Evolutionary conservation across 371 early-diverging fungal species (phyloP), one percentile per base, ranked within the genome.

Genomic region (Syncephalastrum contaminatum): DNA sequence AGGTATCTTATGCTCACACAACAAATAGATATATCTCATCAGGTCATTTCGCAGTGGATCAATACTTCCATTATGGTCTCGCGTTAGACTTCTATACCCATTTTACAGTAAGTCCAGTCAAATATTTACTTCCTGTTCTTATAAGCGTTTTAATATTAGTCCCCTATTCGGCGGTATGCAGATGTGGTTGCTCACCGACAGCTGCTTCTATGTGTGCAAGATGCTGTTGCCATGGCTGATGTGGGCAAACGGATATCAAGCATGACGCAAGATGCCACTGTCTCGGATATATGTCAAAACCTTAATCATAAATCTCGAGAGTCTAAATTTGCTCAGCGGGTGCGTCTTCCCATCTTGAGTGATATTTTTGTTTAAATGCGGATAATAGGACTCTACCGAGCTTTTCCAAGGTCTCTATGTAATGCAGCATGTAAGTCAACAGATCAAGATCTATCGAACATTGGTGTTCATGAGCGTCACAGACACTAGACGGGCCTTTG

Each of bases 111-210:
- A 64, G 66, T 20, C n/a, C 22, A 30, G 13, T 20, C 16, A 30
- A 30, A 27, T 16, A 15, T 3, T 40, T 10, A 19, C 5, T 42
- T 42, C 7, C 20, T 36, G 18, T 12, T 25, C 10, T 47, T 10
- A 36, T 49, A 12, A 16, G 4, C n/a, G n/a, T 14, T 19, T 3
- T 10, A 22, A 43, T 44, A n/a, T 3, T 56, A 85, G 66, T 98
- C 98, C 1, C 99, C 99, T 5, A 99, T 99, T 61, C 90, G 99
- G 58, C 82, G 99, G 59, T 99, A 99, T 75, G 95, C 99, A 43
- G 99, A 99, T 80, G 66, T 99, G 27, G 70, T 99, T 18, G 99
- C 98, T 1, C 99, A 99, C 61, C 82, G 99, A 20, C 89, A 88
- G 59, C 56, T 93, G 7, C 54, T 85, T 22, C 71, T 71, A 14